phyloP scores from a whole-genome alignment of 2,329 filamentous ascomycete genomes.

The Exophiala alcalophila region DNA sequence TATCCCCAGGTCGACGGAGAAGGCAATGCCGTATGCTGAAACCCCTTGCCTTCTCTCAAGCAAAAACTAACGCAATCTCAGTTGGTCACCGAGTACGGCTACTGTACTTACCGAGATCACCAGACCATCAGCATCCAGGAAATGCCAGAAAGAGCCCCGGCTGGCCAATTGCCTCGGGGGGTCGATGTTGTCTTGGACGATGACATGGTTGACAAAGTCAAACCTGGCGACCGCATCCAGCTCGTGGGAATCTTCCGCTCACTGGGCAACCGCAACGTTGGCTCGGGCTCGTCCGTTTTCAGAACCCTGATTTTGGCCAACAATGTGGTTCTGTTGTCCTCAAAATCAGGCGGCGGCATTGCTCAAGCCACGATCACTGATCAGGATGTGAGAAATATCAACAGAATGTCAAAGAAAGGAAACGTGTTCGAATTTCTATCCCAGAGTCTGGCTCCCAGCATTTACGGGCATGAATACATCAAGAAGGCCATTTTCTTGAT shows the following conservation, averaged over 20 bases:
- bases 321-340: conserved; percentile 89
- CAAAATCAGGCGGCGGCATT: conserved; percentile 91
- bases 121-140: conserved; percentile 98
- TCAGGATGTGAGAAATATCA: conserved; percentile 97
- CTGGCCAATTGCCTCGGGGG: conserved; percentile 88
- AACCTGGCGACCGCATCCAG: conserved; percentile 93
- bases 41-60: conserved; percentile 6
- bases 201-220: conserved; percentile 89
- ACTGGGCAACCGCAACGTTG: conserved; percentile 88
- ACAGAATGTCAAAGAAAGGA: conserved; percentile 92
- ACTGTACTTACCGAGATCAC: conserved; percentile 92
- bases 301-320: conserved; percentile 92
- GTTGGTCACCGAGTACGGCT: conserved; percentile 91
- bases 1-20: conserved; percentile 93
- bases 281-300: conserved; percentile 87
- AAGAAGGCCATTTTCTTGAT: conserved; percentile 96
- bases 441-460: conserved; percentile 91
- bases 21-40: conserved; percentile 66
- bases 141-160: conserved; percentile 95
- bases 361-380: conserved; percentile 91
- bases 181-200: conserved; percentile 97
- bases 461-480: conserved; percentile 94
- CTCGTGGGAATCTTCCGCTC: conserved; percentile 95
- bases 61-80: conserved; percentile 32
- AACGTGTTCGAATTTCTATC: conserved; percentile 90